These are phyloP conservation scores for Zymoseptoria brevis DNA, from an alignment of 2,329 filamentous ascomycete species.

Conservation along the genomic window DNA sequence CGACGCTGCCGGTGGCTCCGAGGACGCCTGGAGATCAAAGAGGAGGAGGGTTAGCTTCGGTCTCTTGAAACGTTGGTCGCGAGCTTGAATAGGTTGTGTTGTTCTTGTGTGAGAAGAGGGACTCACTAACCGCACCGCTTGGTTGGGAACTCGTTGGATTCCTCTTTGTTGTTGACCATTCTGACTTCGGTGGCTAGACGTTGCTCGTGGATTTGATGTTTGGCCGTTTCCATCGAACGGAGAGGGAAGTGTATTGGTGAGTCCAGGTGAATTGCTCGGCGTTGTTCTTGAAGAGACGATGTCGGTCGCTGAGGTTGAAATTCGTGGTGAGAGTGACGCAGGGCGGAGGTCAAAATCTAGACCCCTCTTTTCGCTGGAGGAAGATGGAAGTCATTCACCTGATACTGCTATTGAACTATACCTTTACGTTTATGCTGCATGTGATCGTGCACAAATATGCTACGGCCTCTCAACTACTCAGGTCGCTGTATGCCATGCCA, in stretches of 20 bases:
- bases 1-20: slow-evolving; percentile 87
- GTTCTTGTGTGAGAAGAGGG: too few species aligned
- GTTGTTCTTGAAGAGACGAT: neutral
- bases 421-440: too few species aligned
- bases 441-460: too few species aligned
- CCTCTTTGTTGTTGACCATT: slow-evolving; percentile 21
- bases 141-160: slow-evolving; percentile 36
- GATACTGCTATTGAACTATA: too few species aligned
- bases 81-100: too few species aligned
- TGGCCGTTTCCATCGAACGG: slow-evolving; percentile 15
- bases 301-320: neutral
- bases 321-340: neutral
- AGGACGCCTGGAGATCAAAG: slow-evolving; percentile 62
- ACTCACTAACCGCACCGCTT: slow-evolving; percentile 45
- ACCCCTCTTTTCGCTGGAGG: neutral
- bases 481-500: too few species aligned
- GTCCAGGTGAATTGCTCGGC: neutral
- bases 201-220: slow-evolving; percentile 12
- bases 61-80: too few species aligned
- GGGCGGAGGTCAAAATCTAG: neutral
- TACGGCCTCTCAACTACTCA: too few species aligned
- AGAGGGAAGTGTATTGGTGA: neutral
- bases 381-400: neutral
- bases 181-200: slow-evolving; percentile 14
- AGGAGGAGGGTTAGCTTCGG: too few species aligned